Evolutionary conservation across 225 moss, liverwort and hornwort species (phyloP).

Genomic region (Lunularia cruciata): DNA sequence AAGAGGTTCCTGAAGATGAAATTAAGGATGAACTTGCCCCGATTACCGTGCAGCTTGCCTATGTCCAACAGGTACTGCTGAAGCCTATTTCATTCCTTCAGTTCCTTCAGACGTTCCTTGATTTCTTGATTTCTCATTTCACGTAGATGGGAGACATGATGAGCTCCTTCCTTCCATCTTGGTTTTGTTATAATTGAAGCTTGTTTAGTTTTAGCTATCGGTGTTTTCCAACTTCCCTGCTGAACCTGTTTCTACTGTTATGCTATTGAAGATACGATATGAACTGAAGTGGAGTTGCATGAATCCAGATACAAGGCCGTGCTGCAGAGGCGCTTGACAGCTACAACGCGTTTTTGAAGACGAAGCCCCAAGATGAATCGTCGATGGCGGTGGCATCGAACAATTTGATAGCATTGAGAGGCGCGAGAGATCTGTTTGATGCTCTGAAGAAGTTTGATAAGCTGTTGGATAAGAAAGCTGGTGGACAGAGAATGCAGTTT

Average conservation of each 20-base stretch:
- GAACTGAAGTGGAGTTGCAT: neutral
- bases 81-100: neutral
- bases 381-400: constrained; percentile 88
- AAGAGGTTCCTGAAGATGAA: constrained; percentile 67
- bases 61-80: constrained; percentile 62
- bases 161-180: too few relatives aligned
- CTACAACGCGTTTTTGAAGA: constrained; percentile 75
- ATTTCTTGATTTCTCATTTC: neutral
- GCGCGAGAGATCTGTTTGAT: constrained; percentile 87
- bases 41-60: constrained; percentile 92
- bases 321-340: constrained; percentile 72
- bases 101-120: neutral
- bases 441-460: constrained; percentile 93
- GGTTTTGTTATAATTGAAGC: too few relatives aligned
- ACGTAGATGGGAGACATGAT: neutral
- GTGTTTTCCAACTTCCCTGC: neutral
- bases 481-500: constrained; percentile 74
- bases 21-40: constrained; percentile 86
- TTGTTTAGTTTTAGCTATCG: too few relatives aligned
- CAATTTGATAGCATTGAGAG: constrained; percentile 81
- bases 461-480: constrained; percentile 81
- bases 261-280: neutral
- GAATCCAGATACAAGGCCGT: constrained; percentile 71
- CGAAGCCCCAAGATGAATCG: constrained; percentile 57
- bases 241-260: neutral